Evolutionary conservation across 2,329 filamentous ascomycete species (phyloP).

Genomic region (Thielaviopsis cerberus): DNA sequence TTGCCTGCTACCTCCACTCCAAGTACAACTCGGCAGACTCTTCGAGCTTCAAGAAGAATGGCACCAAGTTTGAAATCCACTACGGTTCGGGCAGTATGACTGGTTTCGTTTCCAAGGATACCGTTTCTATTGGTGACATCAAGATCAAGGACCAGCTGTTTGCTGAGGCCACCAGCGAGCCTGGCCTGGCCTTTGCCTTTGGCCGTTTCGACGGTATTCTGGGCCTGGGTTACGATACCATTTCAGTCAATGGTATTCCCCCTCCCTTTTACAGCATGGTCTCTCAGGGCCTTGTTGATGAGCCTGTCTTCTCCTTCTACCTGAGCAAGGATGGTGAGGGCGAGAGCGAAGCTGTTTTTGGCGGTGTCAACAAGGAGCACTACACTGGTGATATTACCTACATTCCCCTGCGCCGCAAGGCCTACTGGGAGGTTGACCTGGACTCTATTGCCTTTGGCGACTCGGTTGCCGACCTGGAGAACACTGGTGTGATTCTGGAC

Average conservation of each 20-base stretch:
- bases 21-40: slow-evolving; percentile 90
- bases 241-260: slow-evolving; percentile 88
- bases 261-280: slow-evolving; percentile 96
- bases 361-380: slow-evolving; percentile 68
- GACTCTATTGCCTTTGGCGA: slow-evolving; percentile 80
- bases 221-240: slow-evolving; percentile 82
- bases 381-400: slow-evolving; percentile 73
- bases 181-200: slow-evolving; percentile 92
- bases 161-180: slow-evolving; percentile 87
- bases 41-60: slow-evolving; percentile 85
- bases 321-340: slow-evolving; percentile 49
- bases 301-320: slow-evolving; percentile 93
- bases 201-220: slow-evolving; percentile 94
- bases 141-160: slow-evolving; percentile 81
- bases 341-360: slow-evolving; percentile 76
- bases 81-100: slow-evolving; percentile 91
- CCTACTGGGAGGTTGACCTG: slow-evolving; percentile 98
- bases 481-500: slow-evolving; percentile 92
- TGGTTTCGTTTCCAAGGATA: slow-evolving; percentile 84
- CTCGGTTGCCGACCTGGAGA: slow-evolving; percentile 70
- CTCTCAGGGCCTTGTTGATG: slow-evolving; percentile 73
- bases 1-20: slow-evolving; percentile 91
- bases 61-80: slow-evolving; percentile 74
- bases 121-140: slow-evolving; percentile 71
- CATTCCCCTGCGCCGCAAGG: slow-evolving; percentile 91